Base-by-base conservation (phyloP, 306 rosid species). In the Dalbergia cultrata region DNA sequence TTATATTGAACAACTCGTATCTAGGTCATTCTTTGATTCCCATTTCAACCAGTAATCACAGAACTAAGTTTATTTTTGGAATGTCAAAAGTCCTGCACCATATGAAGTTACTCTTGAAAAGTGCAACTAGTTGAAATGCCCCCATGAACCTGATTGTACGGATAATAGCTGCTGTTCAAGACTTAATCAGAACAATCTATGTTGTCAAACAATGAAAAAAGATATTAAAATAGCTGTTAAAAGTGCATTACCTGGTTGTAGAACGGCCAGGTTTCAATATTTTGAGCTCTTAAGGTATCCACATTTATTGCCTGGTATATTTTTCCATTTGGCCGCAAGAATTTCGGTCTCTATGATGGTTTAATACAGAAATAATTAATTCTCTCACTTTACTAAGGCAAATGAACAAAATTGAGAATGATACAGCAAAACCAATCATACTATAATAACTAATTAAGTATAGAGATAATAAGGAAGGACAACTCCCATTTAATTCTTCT, bases 221-320 rank as follows among this genome's bases (percentile, higher is more conserved):
- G 44, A 61, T 65, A 56, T 33, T 12, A 47, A 71, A 77, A 35
- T 13, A 37, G 14, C 49, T 31, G 43, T 31, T 37, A 37, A 57
- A 82, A 22, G 35, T 74, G 43, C 18, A 54, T 18, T 82, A 90
- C 98, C 97, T 92, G 97, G 84, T 94, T 94, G 81, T 86, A 94
- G 82, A 93, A 90, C 3, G 98, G 98, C 92, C 94, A 81, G n/a
- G 98, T 89, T 78, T 94, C 98, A 82, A 90, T 87, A 76, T 94
- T 94, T 82, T 94, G 93, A 71, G 94, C 97, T 74, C 97, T 89
- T 77, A 92, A 89, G 9, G 94, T 89, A 70, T 92, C 97, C 77
- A 70, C 80, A 86, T 87, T 90, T 79, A 94, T 92, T 49, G 94
- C 98, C 81, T 94, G 98, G 75, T 90, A 94, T 67, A 86, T 82